Evolutionary conservation across 768 basidiomycete species (phyloP).

Genomic region (Dictyophora rubrovolvata): DNA sequence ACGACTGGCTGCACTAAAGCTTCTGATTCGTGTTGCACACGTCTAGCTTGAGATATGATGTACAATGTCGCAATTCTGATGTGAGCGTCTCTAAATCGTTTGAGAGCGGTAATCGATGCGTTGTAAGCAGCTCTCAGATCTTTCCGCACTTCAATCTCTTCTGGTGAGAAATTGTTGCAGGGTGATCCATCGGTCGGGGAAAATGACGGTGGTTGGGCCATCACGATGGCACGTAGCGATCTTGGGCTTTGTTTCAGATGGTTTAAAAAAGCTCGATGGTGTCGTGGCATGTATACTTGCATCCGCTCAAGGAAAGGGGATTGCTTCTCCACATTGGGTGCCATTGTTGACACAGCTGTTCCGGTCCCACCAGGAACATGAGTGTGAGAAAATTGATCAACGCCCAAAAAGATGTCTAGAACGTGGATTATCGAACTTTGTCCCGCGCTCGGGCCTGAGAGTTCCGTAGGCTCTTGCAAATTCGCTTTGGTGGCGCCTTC

Average conservation of each 20-base stretch:
- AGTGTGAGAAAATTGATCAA: constrained; percentile 41
- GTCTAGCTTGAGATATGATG: constrained; percentile 60
- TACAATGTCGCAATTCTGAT: constrained; percentile 66
- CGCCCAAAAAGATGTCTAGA: constrained; percentile 61
- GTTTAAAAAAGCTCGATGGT: constrained; percentile 66
- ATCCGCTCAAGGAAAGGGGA: constrained; percentile 55
- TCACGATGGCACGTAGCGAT: constrained; percentile 49
- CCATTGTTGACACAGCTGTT: background rate
- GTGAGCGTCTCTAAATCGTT: constrained; percentile 66
- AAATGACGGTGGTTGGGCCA: constrained; percentile 3
- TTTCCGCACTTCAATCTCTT: constrained; percentile 8
- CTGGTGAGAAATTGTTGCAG: background rate
- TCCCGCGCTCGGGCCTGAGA: constrained; percentile 74
- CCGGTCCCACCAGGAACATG: background rate
- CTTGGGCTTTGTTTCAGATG: constrained; percentile 54
- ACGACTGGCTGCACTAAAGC: background rate
- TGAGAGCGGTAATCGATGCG: constrained; percentile 49
- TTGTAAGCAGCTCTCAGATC: constrained; percentile 51
- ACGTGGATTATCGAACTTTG: constrained; percentile 73
- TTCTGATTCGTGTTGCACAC: constrained; percentile 11
- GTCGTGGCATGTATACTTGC: constrained; percentile 75
- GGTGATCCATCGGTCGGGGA: constrained; percentile 11
- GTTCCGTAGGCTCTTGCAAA: constrained; percentile 34
- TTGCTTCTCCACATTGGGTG: constrained; percentile 6
- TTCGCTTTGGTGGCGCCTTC: constrained; percentile 44